Evolutionary conservation across 2,329 filamentous ascomycete genomes (phyloP).

Genomic region (Diaporthe vexans): DNA sequence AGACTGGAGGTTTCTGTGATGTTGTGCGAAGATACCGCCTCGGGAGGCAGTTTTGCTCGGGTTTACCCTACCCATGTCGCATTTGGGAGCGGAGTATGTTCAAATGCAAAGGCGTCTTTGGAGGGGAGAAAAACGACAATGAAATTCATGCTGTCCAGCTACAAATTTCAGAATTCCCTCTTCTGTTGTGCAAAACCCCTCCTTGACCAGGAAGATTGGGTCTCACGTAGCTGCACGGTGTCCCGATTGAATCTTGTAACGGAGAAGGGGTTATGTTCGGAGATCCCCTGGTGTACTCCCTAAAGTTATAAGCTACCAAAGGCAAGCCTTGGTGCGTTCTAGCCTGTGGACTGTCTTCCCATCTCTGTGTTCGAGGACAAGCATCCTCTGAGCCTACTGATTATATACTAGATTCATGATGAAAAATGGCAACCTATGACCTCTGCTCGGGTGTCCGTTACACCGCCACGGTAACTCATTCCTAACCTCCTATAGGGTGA

Average conservation of each 20-base stretch:
- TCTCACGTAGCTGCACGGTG: background rate
- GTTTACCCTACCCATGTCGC: slow-evolving; percentile 15
- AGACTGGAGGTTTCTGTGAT: background rate
- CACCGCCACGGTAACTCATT: too few species aligned
- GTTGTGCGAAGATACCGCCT: slow-evolving; percentile 13
- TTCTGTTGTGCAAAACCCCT: background rate
- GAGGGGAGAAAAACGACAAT: slow-evolving; percentile 13
- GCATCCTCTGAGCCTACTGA: too few species aligned
- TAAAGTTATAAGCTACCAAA: too few species aligned
- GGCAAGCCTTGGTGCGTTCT: too few species aligned
- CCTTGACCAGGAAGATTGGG: background rate
- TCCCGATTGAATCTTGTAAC: background rate
- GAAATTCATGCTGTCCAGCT: background rate
- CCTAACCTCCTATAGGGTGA: too few species aligned
- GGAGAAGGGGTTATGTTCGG: background rate
- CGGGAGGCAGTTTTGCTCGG: background rate
- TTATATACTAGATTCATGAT: too few species aligned
- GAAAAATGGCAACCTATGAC: too few species aligned
- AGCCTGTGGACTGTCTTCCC: too few species aligned
- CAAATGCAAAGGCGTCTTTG: slow-evolving; percentile 17
- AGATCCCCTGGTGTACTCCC: too few species aligned
- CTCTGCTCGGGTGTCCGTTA: too few species aligned
- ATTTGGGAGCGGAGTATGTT: slow-evolving; percentile 28
- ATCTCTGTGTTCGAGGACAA: too few species aligned
- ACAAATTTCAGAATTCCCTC: background rate